A percentile compares a stretch with the other conserved stretches of the same genome.
Evolutionary conservation across 2,329 filamentous ascomycete species (phyloP).

Genomic region (Cytospora schulzeri): DNA sequence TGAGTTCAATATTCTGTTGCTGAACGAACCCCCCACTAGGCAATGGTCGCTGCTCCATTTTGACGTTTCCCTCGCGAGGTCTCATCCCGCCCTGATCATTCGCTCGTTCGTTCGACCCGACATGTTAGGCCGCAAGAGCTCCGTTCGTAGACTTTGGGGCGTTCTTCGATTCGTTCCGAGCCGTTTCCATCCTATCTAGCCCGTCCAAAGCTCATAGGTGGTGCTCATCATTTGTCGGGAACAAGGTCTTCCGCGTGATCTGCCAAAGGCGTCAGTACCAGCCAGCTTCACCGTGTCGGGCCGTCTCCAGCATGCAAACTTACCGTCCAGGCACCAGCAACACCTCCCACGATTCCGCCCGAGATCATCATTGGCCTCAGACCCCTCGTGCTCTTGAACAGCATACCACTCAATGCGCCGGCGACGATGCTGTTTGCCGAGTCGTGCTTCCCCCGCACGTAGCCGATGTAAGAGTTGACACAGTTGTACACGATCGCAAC

Average conservation of each 20-base stretch:
- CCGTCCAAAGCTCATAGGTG: conserved; percentile 2
- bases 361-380: conserved; percentile 92
- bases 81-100: not conserved
- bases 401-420: conserved; percentile 83
- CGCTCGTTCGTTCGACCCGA: not conserved
- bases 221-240: conserved; percentile 27
- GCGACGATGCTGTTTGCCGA: conserved; percentile 84
- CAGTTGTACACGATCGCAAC: conserved; percentile 96
- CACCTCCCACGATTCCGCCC: conserved; percentile 80
- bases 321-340: conserved; percentile 91
- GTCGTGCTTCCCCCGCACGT: conserved; percentile 83
- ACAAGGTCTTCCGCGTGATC: conserved; percentile 33
- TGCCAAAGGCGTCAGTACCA: conserved; percentile 15
- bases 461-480: conserved; percentile 81
- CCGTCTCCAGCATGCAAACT: conserved; percentile 42
- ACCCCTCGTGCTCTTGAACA: conserved; percentile 96
- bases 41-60: not conserved
- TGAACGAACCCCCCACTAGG: not conserved
- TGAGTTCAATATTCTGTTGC: not conserved
- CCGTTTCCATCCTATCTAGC: not conserved
- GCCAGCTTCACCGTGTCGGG: not conserved
- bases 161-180: not conserved
- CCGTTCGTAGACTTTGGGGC: not conserved
- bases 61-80: not conserved
- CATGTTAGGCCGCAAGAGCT: not conserved